Percentiles rank a stretch among this genome's conserved stretches.
Conservation (phyloP, 1,284 basidiomycete genomes). For the Tetrapyrgos nigripes region DNA sequence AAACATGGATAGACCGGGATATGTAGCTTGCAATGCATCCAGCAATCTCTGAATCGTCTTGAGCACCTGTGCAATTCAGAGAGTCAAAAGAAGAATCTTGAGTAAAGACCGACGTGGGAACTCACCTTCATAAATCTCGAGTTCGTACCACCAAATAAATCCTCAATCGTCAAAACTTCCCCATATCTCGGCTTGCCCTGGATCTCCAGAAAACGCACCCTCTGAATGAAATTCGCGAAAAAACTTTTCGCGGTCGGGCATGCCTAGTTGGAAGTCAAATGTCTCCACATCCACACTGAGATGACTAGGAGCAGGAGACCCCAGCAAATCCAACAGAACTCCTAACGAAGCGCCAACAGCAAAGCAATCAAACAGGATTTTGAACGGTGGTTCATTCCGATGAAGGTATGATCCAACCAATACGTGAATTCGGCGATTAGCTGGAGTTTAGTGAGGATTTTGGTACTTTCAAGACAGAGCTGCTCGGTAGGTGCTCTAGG, state of each 20-base stretch:
- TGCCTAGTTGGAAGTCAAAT: conserved; percentile 34
- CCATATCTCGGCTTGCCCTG: conserved; percentile 42
- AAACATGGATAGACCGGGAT: conserved; percentile 40
- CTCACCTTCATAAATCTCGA: conserved; percentile 43
- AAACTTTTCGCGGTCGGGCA: conserved; percentile 34
- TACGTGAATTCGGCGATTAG: conserved; percentile 42
- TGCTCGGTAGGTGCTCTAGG: conserved; percentile 41
- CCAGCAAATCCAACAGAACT: conserved; percentile 43
- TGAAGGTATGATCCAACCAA: conserved; percentile 37
- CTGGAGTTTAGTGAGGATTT: conserved; percentile 41
- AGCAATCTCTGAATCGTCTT: conserved; percentile 41
- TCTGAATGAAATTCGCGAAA: conserved; percentile 40
- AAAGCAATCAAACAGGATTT: conserved; percentile 43
- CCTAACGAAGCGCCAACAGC: conserved; percentile 42
- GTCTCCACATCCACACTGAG: conserved; percentile 32
- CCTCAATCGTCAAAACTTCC: conserved; percentile 43
- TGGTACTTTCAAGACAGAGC: conserved; percentile 41
- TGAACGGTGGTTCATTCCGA: conserved; percentile 27
- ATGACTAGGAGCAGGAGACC: conserved; percentile 37
- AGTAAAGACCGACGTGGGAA: background rate
- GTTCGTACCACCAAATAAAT: conserved; percentile 39
- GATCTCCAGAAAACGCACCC: conserved; percentile 40
- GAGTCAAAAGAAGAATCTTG: background rate
- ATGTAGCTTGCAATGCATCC: conserved; percentile 38
- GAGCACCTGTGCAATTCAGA: conserved; percentile 33